Conservation (phyloP, 2,329 filamentous ascomycete genomes). For the Penicillium sp. region DNA sequence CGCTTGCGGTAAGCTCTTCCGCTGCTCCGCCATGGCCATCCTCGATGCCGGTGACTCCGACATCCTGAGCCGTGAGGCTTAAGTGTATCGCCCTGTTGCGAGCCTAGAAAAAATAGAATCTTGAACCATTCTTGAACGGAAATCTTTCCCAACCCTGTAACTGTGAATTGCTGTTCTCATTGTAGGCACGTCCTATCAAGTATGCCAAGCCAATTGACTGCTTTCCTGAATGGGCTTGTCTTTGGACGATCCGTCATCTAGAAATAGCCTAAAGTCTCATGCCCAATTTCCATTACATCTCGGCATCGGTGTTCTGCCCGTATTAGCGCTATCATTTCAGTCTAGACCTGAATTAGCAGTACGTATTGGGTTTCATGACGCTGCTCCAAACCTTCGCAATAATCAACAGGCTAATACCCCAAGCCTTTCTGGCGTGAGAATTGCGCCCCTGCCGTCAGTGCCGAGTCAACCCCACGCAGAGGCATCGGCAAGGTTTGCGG, state of each 20-base stretch:
- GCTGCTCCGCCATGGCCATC: constrained; percentile 95
- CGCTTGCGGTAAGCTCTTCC: constrained; percentile 98
- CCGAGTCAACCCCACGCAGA: constrained; percentile 6
- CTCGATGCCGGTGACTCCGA: constrained; percentile 98
- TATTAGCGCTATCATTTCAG: neutral
- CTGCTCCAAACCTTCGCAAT: neutral
- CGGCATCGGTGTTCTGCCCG: neutral
- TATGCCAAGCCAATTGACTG: neutral
- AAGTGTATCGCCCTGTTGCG: constrained; percentile 16
- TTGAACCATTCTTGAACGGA: constrained; percentile 13
- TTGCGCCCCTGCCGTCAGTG: neutral
- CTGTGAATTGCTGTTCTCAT: neutral
- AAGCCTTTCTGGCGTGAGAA: neutral
- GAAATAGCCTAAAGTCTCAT: constrained; percentile 13
- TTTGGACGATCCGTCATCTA: neutral
- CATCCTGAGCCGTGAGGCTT: constrained; percentile 59
- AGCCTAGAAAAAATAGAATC: constrained; percentile 9
- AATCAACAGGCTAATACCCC: neutral
- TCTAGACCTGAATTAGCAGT: neutral
- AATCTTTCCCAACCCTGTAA: neutral
- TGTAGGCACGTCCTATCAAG: neutral
- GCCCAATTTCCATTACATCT: neutral
- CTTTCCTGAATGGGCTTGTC: neutral
- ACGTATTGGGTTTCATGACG: neutral
- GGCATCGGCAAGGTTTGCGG: constrained; percentile 13